Evolutionary conservation across 2,329 filamentous ascomycete genomes (phyloP).

Genomic region (Aspergillus fijiensis): DNA sequence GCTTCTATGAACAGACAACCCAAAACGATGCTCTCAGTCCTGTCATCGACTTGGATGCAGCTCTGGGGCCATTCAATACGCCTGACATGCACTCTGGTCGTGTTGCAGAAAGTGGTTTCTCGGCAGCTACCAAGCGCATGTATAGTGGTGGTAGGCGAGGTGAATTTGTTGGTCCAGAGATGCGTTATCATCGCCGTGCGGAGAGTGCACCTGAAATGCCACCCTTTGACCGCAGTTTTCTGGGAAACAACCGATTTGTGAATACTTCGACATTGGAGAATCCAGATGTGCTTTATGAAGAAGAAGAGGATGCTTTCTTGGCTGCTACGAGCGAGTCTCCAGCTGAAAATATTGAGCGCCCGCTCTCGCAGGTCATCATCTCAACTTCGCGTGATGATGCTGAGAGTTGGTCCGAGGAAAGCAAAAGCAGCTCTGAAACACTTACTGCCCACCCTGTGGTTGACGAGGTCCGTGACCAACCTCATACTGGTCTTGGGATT

Average conservation of each 20-base stretch:
- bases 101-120: conserved; percentile 38
- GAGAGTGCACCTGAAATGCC: conserved; percentile 53
- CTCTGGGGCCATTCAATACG: conserved; percentile 87
- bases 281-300: conserved; percentile 51
- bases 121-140: conserved; percentile 45
- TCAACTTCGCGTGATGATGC: conserved; percentile 11
- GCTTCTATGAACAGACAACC: conserved; percentile 44
- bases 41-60: conserved; percentile 92
- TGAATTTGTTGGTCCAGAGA: conserved; percentile 49
- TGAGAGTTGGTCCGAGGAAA: conserved; percentile 26
- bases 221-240: conserved; percentile 46
- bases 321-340: conserved; percentile 40
- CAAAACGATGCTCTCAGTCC: conserved; percentile 69
- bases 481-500: conserved; percentile 32
- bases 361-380: conserved; percentile 4
- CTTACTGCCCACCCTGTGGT: conserved; percentile 24
- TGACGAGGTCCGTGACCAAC: conserved; percentile 6
- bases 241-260: conserved; percentile 39
- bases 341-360: conserved; percentile 18
- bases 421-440: conserved; percentile 28
- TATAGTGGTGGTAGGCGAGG: conserved; percentile 50
- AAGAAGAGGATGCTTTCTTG: conserved; percentile 51
- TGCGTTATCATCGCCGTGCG: conserved; percentile 51
- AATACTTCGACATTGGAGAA: conserved; percentile 42
- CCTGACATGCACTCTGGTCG: conserved; percentile 42